phyloP scores from a whole-genome alignment of 768 basidiomycete species.

The Suillus paluster region DNA sequence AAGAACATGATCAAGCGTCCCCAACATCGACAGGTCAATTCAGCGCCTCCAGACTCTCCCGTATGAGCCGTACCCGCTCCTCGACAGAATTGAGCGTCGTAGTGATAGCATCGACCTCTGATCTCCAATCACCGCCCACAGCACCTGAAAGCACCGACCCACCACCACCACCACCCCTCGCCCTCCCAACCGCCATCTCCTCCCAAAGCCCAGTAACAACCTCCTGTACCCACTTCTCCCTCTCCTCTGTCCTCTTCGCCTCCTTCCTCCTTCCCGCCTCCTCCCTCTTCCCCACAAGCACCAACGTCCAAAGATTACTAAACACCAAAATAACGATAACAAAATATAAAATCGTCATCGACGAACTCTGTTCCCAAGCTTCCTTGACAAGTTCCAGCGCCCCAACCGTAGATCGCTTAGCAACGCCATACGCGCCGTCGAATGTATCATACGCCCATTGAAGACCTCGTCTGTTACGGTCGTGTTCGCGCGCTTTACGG shows the following conservation, averaged over 20 bases:
- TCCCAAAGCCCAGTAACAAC: slow-evolving; percentile 76
- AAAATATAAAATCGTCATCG: slow-evolving; percentile 72
- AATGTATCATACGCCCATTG: slow-evolving; percentile 92
- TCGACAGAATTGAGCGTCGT: slow-evolving; percentile 61
- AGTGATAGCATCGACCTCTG: slow-evolving; percentile 53
- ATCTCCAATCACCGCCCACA: slow-evolving; percentile 39
- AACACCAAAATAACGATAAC: slow-evolving; percentile 74
- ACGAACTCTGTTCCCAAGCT: slow-evolving; percentile 77
- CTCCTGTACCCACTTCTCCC: slow-evolving; percentile 76
- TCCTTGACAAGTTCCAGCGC: slow-evolving; percentile 80
- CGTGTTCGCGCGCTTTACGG: slow-evolving; percentile 62
- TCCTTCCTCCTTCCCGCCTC: slow-evolving; percentile 50
- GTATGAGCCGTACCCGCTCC: slow-evolving; percentile 53
- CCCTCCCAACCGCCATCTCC: slow-evolving; percentile 58
- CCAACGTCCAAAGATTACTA: slow-evolving; percentile 77
- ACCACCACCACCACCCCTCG: slow-evolving; percentile 16
- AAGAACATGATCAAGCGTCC: no score
- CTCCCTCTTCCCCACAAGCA: slow-evolving; percentile 51
- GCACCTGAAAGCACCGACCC: slow-evolving; percentile 22
- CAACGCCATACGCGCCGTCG: slow-evolving; percentile 76
- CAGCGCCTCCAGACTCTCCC: slow-evolving; percentile 44
- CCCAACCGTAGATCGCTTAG: slow-evolving; percentile 66
- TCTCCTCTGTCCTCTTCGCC: slow-evolving; percentile 60
- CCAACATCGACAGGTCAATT: slow-evolving; percentile 30
- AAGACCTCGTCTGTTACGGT: slow-evolving; percentile 71